Evolutionary conservation across 306 rosid genomes (phyloP).

Genomic region (Prosopis cineraria): DNA sequence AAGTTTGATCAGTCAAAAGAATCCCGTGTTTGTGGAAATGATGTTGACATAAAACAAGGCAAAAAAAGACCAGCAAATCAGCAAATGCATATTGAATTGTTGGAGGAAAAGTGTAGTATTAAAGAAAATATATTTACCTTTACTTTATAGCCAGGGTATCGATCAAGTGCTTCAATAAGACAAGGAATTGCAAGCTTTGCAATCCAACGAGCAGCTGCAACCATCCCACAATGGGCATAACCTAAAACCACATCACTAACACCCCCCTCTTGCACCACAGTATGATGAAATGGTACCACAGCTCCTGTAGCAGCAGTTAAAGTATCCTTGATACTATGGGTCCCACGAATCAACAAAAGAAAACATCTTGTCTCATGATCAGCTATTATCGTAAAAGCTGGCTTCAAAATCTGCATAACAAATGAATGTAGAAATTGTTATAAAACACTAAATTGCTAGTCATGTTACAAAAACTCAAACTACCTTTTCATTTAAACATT

Average conservation of each 20-base stretch:
- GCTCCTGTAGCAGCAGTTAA: slow-evolving; percentile 94
- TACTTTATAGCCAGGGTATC: slow-evolving; percentile 65
- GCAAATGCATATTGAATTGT: not conserved
- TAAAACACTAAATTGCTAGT: not conserved
- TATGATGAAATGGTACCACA: slow-evolving; percentile 93
- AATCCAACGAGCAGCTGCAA: slow-evolving; percentile 99
- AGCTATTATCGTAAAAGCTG: slow-evolving; percentile 86
- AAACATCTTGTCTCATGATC: slow-evolving; percentile 62
- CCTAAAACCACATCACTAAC: slow-evolving; percentile 90
- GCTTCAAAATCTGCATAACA: slow-evolving; percentile 88
- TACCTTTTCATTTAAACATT: slow-evolving; percentile 2
- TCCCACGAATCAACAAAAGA: slow-evolving; percentile 91
- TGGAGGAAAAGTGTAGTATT: not conserved
- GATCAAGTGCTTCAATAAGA: slow-evolving; percentile 65
- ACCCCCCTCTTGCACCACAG: slow-evolving; percentile 84
- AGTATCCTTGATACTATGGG: slow-evolving; percentile 98
- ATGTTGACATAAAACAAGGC: not conserved
- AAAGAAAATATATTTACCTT: slow-evolving; percentile 53
- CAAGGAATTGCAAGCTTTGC: slow-evolving; percentile 88
- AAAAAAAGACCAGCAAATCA: not conserved
- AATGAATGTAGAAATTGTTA: slow-evolving; percentile 20
- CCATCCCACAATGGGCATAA: slow-evolving; percentile 98
- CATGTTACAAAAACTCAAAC: not conserved
- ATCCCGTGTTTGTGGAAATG: not conserved
- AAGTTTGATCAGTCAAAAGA: not conserved